Evolutionary conservation across 2,329 filamentous ascomycete genomes (phyloP), one percentile per base, ranked within the genome.

Genomic region (Hyphodiscus sp.): DNA sequence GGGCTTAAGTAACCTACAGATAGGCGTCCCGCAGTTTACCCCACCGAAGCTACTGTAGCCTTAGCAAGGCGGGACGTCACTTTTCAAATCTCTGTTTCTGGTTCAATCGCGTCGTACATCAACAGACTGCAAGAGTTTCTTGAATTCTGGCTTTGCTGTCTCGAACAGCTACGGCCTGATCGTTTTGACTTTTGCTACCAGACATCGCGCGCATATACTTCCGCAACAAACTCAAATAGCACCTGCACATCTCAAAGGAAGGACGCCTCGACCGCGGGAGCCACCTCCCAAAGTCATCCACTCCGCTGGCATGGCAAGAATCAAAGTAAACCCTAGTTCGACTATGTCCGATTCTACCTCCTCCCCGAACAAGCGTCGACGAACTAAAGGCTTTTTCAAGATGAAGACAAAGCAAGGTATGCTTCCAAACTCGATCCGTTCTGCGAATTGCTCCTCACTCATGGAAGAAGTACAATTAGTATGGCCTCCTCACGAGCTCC

Each of bases 401-500:
- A 55, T 53, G 53, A 52, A 55, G 29, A 20, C 47, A 16, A 49
- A 50, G 45, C 45, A 52, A 54, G 52, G 58, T 47, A 44, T 49
- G 52, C 23, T 10, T 38, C 33, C 33, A 38, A 15, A 13, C 5
- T 38, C 33, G 16, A 38, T 38, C 23, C 8, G 23, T 38, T 15
- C 16, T 13, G 13, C 33, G 11, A 38, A 38, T 13, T 38, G 16
- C 33, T 38, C 33, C 16, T n/a, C 11, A 38, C 33, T 38, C 33
- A 38, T 13, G 16, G 33, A 41, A 30, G 19, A 16, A 29, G 20
- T 16, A 20, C 29, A 50, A 58, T 52, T 49, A 30, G 38, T 18
- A 53, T 77, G 75, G 69, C 72, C 74, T 26, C 20, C 58, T 8
- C 63, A 69, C 48, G 51, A 58, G 5, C 58, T 88, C 1, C 84